These are phyloP conservation scores for Chrysoporthe deuterocubensis DNA, from an alignment of 2,329 filamentous ascomycete species.

Conservation along the genomic window DNA sequence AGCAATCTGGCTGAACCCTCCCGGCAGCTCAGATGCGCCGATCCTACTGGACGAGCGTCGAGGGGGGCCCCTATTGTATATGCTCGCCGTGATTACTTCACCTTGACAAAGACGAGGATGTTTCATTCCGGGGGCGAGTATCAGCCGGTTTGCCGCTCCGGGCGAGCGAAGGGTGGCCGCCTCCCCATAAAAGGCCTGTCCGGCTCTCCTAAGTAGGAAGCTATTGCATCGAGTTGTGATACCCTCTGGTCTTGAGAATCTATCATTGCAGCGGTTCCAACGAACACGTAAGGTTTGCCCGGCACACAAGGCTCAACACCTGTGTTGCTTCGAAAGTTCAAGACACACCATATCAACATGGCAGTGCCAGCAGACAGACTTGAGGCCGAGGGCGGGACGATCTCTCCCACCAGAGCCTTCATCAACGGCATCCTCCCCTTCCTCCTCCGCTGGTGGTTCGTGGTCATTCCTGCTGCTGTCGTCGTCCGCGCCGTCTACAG, in stretches of 20 bases:
- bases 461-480: slow-evolving; percentile 35
- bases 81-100: slow-evolving; percentile 9
- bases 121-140: slow-evolving; percentile 10
- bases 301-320: slow-evolving; percentile 21
- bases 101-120: slow-evolving; percentile 19
- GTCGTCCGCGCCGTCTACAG: slow-evolving; percentile 37
- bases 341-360: slow-evolving; percentile 30
- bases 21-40: not conserved
- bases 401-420: slow-evolving; percentile 34
- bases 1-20: not conserved
- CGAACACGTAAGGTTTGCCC: not conserved
- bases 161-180: not conserved
- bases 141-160: not conserved
- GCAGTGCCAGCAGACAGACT: slow-evolving; percentile 31
- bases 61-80: not conserved
- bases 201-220: not conserved
- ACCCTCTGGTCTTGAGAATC: not conserved
- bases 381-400: slow-evolving; percentile 33
- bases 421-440: slow-evolving; percentile 31
- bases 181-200: not conserved
- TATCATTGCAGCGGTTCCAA: not conserved
- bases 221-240: not conserved
- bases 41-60: not conserved
- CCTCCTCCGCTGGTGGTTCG: slow-evolving; percentile 37
- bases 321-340: not conserved